Evolutionary conservation across 305 asterid genomes (phyloP), one percentile per base, ranked within the genome.

Genomic region (Ajuga reptans): DNA sequence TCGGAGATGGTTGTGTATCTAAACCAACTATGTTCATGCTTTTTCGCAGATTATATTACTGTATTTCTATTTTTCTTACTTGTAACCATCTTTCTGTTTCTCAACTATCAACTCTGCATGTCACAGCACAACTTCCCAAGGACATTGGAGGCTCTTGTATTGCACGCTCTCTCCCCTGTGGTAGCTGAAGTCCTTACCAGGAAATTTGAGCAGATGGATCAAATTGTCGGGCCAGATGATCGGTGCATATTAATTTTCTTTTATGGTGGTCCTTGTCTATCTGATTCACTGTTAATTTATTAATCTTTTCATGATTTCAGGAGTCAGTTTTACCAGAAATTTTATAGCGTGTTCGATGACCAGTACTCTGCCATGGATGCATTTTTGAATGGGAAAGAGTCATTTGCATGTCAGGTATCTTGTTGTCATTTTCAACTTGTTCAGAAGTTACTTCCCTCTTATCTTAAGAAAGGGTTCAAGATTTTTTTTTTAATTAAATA

Each of bases 171-270:
- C 63, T 84, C 97, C 70, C 95, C 95, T 12, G 81, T 89, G 68
- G 96, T 91, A 65, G 85, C 86, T 33, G 96, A 91, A 82, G 88
- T 83, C 69, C 86, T 91, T 72, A 87, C 97, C 79, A 78, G 93
- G 83, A 94, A 91, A 77, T 85, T 91, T 68, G 95, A 91, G 84
- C 89, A 85, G 86, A 84, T 93, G 89, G 98, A 93, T 85, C 88
- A 78, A 72, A 81, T 81, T 61, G 74, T 82, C 62, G 51, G 74
- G 18, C 83, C 81, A 64, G 96, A 87, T 18, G 86, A 89, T 72
- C 71, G 88, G 95, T 91, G 80, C 67, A 61, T 68, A 71, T 16
- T 55, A 29, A n/a, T 54, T 63, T 74, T 61, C 5, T 54, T 62
- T 37, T 34, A 37, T 45, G 62, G 57, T 69, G 21, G 33, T 61